Percentiles rank a stretch among this genome's conserved stretches.
phyloP scores from a whole-genome alignment of 352 stramenopile genomes.

The Globisporangium viniferum region DNA sequence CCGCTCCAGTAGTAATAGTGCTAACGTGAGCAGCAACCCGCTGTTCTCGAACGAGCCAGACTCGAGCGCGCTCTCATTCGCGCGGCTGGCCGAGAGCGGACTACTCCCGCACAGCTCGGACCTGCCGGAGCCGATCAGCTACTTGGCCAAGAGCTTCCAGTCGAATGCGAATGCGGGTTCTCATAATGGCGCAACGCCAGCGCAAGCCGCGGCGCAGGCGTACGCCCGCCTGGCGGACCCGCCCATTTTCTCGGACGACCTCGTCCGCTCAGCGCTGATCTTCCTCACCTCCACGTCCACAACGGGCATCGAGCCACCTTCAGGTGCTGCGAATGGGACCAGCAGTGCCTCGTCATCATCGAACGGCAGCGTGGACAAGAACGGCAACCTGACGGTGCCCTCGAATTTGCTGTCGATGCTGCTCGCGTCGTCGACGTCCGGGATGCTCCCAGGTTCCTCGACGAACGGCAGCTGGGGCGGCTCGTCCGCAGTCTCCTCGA shows the following conservation, averaged over 20 bases:
- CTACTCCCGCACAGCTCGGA: conserved; percentile 54
- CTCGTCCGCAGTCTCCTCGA: conserved; percentile 17
- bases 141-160: conserved; percentile 28
- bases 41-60: conserved; percentile 59
- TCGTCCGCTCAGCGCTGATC: conserved; percentile 58
- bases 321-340: neutral
- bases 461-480: neutral
- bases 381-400: conserved; percentile 21
- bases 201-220: neutral
- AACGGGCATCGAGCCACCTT: conserved; percentile 29
- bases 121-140: conserved; percentile 63
- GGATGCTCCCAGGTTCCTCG: conserved; percentile 11
- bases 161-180: neutral
- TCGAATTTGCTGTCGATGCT: conserved; percentile 46
- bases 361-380: conserved; percentile 13
- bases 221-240: neutral
- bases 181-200: neutral
- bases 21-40: conserved; percentile 27
- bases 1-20: neutral
- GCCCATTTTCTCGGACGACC: conserved; percentile 54
- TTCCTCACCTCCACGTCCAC: conserved; percentile 59
- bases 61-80: conserved; percentile 30
- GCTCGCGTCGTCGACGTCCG: conserved; percentile 50
- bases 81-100: conserved; percentile 34
- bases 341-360: neutral